phyloP scores from a whole-genome alignment of 2,329 filamentous ascomycete genomes.

The Dactylellina leptospora region DNA sequence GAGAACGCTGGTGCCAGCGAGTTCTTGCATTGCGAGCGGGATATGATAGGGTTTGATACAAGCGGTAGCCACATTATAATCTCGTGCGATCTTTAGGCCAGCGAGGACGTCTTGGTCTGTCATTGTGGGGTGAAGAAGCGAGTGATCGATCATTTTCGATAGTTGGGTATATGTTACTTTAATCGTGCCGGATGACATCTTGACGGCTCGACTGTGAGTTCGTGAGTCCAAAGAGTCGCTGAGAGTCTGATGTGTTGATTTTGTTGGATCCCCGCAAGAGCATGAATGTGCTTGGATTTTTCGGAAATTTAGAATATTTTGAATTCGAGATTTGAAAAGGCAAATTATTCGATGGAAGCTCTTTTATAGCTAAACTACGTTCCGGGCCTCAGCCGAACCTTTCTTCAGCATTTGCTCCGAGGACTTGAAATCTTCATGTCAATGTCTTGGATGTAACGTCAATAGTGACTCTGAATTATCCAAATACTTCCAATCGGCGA shows the following conservation, averaged over 20 bases:
- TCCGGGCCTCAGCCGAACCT: too few relatives aligned
- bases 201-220: constrained; percentile 1
- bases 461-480: too few relatives aligned
- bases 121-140: constrained; percentile 70
- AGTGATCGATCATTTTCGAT: constrained; percentile 70
- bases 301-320: too few relatives aligned
- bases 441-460: too few relatives aligned
- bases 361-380: not conserved
- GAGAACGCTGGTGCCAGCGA: constrained; percentile 64
- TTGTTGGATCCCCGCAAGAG: constrained; percentile 43
- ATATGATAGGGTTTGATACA: constrained; percentile 70
- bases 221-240: not conserved
- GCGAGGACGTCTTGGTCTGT: constrained; percentile 66
- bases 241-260: constrained; percentile 22
- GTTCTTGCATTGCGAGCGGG: constrained; percentile 63
- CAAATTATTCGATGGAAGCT: not conserved
- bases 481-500: not conserved
- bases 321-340: not conserved
- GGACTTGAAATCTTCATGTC: too few relatives aligned
- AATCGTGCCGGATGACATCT: constrained; percentile 36
- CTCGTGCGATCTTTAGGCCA: constrained; percentile 64
- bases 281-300: too few relatives aligned
- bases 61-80: constrained; percentile 66
- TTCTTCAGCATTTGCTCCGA: too few relatives aligned
- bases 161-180: constrained; percentile 57